Percentiles rank a stretch among this genome's conserved stretches.
These are phyloP conservation scores for Erythrophleum ivorense DNA, from an alignment of 331 rosid genomes.

Conservation along the genomic window DNA sequence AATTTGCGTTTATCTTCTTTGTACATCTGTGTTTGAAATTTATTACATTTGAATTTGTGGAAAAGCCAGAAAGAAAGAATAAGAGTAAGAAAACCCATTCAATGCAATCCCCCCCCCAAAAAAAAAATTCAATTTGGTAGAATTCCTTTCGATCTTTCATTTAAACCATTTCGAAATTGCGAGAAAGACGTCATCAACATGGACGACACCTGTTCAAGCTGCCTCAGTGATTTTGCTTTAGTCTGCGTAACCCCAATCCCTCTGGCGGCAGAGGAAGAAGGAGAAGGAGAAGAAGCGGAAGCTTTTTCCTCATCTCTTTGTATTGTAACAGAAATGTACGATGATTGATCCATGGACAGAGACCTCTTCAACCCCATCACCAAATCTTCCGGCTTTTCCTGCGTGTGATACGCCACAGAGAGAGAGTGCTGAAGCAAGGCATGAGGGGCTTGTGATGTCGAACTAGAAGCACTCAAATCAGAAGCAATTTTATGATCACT, in stretches of 20 bases:
- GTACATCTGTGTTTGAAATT: neutral
- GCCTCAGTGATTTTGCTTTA: conserved; percentile 35
- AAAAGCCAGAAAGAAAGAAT: neutral
- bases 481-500: conserved; percentile 11
- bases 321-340: conserved; percentile 35
- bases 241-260: neutral
- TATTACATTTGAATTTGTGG: neutral
- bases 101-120: neutral
- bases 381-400: conserved; percentile 13
- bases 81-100: neutral
- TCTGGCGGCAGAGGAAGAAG: neutral
- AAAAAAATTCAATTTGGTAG: conserved; percentile 21
- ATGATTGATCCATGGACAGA: conserved; percentile 47
- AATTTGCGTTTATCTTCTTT: neutral
- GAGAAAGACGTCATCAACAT: conserved; percentile 45
- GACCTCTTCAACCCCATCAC: conserved; percentile 52
- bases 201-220: conserved; percentile 45
- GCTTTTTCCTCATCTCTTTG: conserved; percentile 34
- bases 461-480: neutral
- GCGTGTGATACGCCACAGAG: conserved; percentile 3
- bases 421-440: conserved; percentile 38
- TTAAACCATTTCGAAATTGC: conserved; percentile 40
- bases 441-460: neutral
- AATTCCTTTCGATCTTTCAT: conserved; percentile 30
- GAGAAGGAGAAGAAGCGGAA: conserved; percentile 17